Evolutionary conservation across 768 basidiomycete species (phyloP), one percentile per base, ranked within the genome.

Genomic region (Dentipellis sp.): DNA sequence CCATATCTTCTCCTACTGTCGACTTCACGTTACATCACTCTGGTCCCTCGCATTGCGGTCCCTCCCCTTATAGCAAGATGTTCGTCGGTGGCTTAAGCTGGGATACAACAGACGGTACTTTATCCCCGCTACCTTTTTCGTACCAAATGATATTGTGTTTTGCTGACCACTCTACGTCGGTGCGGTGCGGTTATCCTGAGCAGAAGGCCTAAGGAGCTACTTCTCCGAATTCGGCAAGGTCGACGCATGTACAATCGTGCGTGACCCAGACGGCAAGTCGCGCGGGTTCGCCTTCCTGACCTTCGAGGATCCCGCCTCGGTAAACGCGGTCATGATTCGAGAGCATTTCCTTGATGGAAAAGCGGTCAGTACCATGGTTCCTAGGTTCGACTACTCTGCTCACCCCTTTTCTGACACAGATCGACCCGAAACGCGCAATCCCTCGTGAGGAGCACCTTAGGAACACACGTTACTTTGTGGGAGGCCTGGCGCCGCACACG

Each of bases 1-100:
- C 54, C 48, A 21, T 52, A 54, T 54, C 59, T 58, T 54, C 58
- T 37, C 58, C 58, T 61, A 59, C 54, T 53, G 48, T 48, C 54
- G 54, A 59, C 59, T 61, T 60, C 54, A 50, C 61, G 53, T 58
- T 52, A 40, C 37, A 45, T 50, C 50, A 50, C 54, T 60, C 54
- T 61, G 61, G 50, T 40, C 56, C 59, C 55, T 57, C 61, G 46
- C 21, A 50, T 58, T 63, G 42, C 56, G 48, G 16, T 53, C 46
- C 35, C 10, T 60, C 46, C 29, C 29, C 35, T 55, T 75, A 71
- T 78, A 97, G 97, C 73, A 99, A 99, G 80, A 99, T 99, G 97
- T 99, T 99, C 73, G 94, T 99, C 68, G 97, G 97, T 60, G 97
- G 97, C 62, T 79, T 99, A 62, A 97, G 98, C 75, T 99, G 97